Percentiles rank a stretch among this genome's conserved stretches.
Conservation (phyloP, 345 rosid genomes). For the Stellera chamaejasme region DNA sequence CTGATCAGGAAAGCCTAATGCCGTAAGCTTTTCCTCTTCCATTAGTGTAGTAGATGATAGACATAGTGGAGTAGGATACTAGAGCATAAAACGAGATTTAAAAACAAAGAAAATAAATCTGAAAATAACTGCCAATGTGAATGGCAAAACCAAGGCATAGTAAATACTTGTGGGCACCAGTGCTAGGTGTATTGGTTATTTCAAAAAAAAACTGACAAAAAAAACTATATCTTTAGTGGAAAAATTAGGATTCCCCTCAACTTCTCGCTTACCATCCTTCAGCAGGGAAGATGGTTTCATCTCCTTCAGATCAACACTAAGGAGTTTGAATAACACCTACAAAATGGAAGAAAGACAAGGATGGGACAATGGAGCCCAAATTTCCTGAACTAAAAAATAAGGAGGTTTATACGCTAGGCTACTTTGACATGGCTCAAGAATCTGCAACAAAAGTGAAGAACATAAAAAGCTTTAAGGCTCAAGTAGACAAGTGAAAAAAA, state of each 20-base stretch:
- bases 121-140: background rate
- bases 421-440: conserved; percentile 89
- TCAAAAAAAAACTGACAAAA: conserved; percentile 51
- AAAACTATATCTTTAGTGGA: conserved; percentile 84
- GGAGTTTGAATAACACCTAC: conserved; percentile 85
- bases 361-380: background rate
- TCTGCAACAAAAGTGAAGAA: conserved; percentile 28
- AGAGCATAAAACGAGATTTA: conserved; percentile 6
- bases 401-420: conserved; percentile 97
- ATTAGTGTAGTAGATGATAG: conserved; percentile 48
- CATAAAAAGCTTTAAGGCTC: background rate
- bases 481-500: background rate
- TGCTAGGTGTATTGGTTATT: conserved; percentile 57
- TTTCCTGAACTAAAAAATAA: conserved; percentile 14
- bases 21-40: conserved; percentile 80
- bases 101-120: background rate
- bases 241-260: conserved; percentile 96
- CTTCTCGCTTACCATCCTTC: conserved; percentile 84
- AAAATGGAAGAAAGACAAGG: conserved; percentile 7
- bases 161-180: conserved; percentile 55
- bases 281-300: conserved; percentile 79
- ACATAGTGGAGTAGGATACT: conserved; percentile 68
- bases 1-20: conserved; percentile 74
- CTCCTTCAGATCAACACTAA: conserved; percentile 87
- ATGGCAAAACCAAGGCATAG: conserved; percentile 16